Evolutionary conservation across 768 basidiomycete genomes (phyloP), one percentile per base, ranked within the genome.

Genomic region (Mrakia frigida): DNA sequence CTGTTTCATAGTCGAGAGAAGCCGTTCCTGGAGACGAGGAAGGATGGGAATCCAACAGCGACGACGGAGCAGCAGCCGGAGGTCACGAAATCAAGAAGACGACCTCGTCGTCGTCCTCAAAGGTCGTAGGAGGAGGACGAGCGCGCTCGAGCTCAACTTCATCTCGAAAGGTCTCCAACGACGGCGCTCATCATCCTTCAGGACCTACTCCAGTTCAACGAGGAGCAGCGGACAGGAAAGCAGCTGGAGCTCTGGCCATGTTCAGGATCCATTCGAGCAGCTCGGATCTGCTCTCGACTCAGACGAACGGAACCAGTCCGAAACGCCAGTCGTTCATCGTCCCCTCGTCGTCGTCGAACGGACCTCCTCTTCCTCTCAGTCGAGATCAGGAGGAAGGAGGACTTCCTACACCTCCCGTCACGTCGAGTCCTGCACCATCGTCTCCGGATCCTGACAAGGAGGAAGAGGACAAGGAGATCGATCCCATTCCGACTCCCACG

Each of bases 211-310:
- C 71, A 33, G 50, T 25, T 31, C 35, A 35, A 35, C n/a, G 25
- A 35, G 14, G 41, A 50, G 43, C 41, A 39, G 28, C 52, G 0
- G 31, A 50, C 13, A 46, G 16, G 52, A 35, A 50, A 14, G 71
- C 53, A 25, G 50, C 33, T 31, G 50, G 50, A 53, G 52, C 71
- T 21, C 25, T 39, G n/a, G 37, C 52, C 71, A 72, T 72, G 53
- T 72, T 72, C 52, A 72, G 71, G 50, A 35, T 72, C 31, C 71
- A 72, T 53, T 72, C 71, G 71, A 72, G 71, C n/a, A 56, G 53
- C 50, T 72, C 71, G 52, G 71, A 72, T 31, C 33, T 72, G 28
- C 52, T 25, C 5, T 53, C 37, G 71, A 68, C 65, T 25, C 35
- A 68, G 65, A 68, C 65, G 11, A 68, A 68, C 65, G 65, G 65